Evolutionary conservation across 495 filamentous ascomycete species (phyloP).

Genomic region (Hypoxylon cercidicola): DNA sequence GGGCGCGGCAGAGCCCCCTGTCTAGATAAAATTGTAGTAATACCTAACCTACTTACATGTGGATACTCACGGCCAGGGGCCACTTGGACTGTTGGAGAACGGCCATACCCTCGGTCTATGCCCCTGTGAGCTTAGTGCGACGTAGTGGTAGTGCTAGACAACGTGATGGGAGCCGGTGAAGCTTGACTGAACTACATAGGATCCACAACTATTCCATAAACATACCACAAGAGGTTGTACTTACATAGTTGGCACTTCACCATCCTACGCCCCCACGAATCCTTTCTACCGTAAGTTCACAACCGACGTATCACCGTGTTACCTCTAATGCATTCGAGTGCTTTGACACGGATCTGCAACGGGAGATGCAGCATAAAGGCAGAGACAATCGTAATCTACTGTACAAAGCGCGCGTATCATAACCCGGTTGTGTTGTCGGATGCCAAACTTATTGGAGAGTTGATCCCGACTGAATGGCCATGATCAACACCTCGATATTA

Average conservation of each 20-base stretch:
- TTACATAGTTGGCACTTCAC: slow-evolving; percentile 1
- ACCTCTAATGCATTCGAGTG: slow-evolving; percentile 1
- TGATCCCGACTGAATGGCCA: slow-evolving; percentile 1
- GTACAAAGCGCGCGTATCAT: slow-evolving; percentile 1
- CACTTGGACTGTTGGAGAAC: not conserved
- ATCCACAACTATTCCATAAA: slow-evolving; percentile 9
- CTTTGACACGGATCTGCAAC: not conserved
- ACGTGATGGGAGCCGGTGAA: slow-evolving; percentile 17
- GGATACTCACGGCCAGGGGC: not conserved
- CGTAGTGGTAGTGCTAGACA: no score
- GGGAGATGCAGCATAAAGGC: not conserved
- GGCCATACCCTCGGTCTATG: not conserved
- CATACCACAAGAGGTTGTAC: slow-evolving; percentile 5
- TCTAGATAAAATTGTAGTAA: no score
- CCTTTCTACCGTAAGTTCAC: not conserved
- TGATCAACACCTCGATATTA: not conserved
- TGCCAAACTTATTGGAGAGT: slow-evolving; percentile 6
- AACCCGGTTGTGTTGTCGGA: not conserved
- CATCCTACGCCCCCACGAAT: not conserved
- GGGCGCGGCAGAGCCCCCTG: no score
- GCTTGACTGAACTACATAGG: slow-evolving; percentile 30
- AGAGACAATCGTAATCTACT: not conserved
- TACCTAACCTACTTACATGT: no score
- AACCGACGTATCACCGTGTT: not conserved
- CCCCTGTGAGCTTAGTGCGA: not conserved